phyloP scores from a whole-genome alignment of 106 monocot genomes.

The Apostasia shenzhenica region DNA sequence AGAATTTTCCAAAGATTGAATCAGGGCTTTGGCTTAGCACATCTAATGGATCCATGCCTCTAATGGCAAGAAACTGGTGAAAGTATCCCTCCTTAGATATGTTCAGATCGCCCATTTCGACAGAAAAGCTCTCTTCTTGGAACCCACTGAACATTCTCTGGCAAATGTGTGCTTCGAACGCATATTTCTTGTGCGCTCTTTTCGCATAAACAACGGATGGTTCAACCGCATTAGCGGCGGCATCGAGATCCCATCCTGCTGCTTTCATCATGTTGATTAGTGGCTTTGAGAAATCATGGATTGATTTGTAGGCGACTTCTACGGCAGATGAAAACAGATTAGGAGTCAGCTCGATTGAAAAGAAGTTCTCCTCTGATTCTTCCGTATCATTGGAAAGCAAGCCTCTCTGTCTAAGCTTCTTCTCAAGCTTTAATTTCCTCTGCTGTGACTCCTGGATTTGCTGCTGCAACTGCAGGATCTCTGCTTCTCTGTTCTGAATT shows the following conservation, averaged over 20 bases:
- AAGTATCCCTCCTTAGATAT: constrained; percentile 16
- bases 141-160: constrained; percentile 32
- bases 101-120: constrained; percentile 14
- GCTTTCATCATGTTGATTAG: constrained; percentile 67
- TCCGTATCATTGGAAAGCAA: constrained; percentile 13
- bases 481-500: constrained; percentile 77
- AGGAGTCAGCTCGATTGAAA: constrained; percentile 21
- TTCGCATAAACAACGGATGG: constrained; percentile 23
- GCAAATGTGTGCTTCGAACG: constrained; percentile 68
- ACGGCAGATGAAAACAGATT: constrained; percentile 27
- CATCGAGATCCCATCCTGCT: constrained; percentile 67
- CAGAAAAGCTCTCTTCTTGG: constrained; percentile 20
- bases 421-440: constrained; percentile 64
- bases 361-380: constrained; percentile 15
- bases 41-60: constrained; percentile 49
- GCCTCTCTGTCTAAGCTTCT: constrained; percentile 25
- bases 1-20: constrained; percentile 60
- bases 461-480: constrained; percentile 70
- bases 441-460: constrained; percentile 69
- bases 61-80: constrained; percentile 40
- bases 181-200: constrained; percentile 79
- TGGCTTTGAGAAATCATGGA: constrained; percentile 80
- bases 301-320: constrained; percentile 38
- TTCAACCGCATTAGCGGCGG: constrained; percentile 24
- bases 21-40: constrained; percentile 45